These are phyloP conservation scores for Eucalyptus coolabah DNA, from an alignment of 345 rosid species.

Conservation along the genomic window DNA sequence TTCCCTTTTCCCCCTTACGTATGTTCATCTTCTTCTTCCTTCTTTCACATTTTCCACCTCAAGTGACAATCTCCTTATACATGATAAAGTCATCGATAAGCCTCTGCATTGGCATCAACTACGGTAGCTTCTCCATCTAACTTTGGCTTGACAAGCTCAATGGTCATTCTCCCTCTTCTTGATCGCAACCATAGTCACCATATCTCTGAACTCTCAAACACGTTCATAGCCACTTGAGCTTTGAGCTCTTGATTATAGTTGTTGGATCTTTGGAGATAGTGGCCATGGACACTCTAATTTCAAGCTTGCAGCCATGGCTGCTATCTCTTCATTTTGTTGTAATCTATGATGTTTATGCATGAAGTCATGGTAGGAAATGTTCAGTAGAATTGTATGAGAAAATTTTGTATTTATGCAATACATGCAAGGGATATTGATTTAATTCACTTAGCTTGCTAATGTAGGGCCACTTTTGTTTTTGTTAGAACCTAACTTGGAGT, in stretches of 20 bases:
- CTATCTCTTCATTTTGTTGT: not conserved
- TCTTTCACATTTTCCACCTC: not conserved
- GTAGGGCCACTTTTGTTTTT: not conserved
- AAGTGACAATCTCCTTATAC: not conserved
- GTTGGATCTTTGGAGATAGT: not conserved
- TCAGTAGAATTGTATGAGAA: not conserved
- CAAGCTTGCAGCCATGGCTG: not conserved
- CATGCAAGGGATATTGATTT: not conserved
- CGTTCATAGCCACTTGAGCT: not conserved
- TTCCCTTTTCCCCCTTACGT: not conserved
- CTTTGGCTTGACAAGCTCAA: not conserved
- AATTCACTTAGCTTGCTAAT: not conserved
- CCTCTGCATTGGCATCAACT: not conserved
- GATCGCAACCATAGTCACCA: not conserved
- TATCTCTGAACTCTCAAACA: not conserved
- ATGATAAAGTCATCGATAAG: not conserved
- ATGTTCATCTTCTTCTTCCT: not conserved
- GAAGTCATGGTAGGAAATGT: not conserved
- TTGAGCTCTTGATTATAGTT: not conserved
- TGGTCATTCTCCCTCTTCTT: not conserved
- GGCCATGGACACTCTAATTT: not conserved
- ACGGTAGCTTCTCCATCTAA: not conserved
- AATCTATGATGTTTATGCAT: not conserved
- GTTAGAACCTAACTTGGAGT: not conserved
- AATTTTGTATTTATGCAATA: not conserved